Percentiles rank a stretch among this genome's conserved stretches.
Conservation (phyloP, 345 rosid species). For the Jatropha curcas region DNA sequence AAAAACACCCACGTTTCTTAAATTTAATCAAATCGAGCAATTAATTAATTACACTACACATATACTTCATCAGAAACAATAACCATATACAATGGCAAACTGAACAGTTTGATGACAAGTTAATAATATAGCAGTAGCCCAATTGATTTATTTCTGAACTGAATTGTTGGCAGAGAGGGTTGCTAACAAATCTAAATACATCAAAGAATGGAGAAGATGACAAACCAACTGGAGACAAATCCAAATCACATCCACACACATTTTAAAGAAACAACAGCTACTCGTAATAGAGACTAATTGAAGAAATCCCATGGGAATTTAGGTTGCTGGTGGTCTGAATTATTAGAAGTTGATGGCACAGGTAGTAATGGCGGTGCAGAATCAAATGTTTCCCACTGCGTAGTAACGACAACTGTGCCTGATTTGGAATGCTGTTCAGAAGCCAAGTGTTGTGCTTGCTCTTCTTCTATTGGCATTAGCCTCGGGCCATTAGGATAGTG, state of each 20-base stretch:
- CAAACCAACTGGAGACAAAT: constrained; percentile 46
- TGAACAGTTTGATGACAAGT: constrained; percentile 13
- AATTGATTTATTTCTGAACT: constrained; percentile 55
- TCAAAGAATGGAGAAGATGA: constrained; percentile 63
- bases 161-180: constrained; percentile 29
- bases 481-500: constrained; percentile 41
- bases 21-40: background rate
- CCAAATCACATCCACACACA: constrained; percentile 65
- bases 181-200: constrained; percentile 69
- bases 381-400: constrained; percentile 97
- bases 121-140: constrained; percentile 42
- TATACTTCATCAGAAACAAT: constrained; percentile 15
- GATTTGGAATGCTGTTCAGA: constrained; percentile 45
- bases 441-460: constrained; percentile 3
- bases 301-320: constrained; percentile 94
- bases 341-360: constrained; percentile 36
- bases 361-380: constrained; percentile 40
- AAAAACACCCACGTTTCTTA: background rate
- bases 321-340: constrained; percentile 46
- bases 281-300: constrained; percentile 39
- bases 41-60: background rate
- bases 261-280: constrained; percentile 8
- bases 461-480: constrained; percentile 20
- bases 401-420: constrained; percentile 63
- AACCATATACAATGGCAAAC: constrained; percentile 26